Evolutionary conservation across 2,329 filamentous ascomycete species (phyloP).

Genomic region (Aspergillus pseudoterreus): DNA sequence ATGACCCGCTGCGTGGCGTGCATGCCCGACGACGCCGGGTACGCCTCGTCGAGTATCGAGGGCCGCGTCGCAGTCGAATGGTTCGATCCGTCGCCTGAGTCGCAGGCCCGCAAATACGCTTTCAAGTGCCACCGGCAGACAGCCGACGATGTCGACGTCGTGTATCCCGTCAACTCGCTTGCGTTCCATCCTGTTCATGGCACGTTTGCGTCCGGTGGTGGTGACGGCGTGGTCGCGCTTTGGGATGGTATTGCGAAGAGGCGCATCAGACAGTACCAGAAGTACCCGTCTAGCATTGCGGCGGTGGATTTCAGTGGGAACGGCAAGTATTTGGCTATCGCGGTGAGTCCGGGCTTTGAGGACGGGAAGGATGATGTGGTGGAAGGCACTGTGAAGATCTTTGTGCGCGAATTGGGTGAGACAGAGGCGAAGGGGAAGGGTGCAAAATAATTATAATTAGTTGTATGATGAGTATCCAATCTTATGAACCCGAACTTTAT

Average conservation of each 20-base stretch:
- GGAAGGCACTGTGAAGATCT: conserved; percentile 69
- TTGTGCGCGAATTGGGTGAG: conserved; percentile 79
- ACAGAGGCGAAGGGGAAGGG: conserved; percentile 85
- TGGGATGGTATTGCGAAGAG: conserved; percentile 93
- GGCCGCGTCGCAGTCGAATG: conserved; percentile 95
- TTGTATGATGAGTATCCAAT: conserved; percentile 10
- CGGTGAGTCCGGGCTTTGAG: conserved; percentile 82
- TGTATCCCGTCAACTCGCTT: conserved; percentile 87
- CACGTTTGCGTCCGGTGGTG: conserved; percentile 85
- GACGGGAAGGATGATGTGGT: conserved; percentile 75
- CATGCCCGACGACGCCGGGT: conserved; percentile 95
- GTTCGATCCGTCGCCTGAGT: conserved; percentile 86
- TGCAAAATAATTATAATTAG: conserved; percentile 51
- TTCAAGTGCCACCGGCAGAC: conserved; percentile 96
- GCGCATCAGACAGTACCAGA: conserved; percentile 83
- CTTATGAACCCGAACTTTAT: conserved; percentile 3
- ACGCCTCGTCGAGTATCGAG: conserved; percentile 89
- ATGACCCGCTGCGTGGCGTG: conserved; percentile 90
- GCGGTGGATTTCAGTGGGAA: conserved; percentile 73
- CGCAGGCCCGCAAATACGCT: conserved; percentile 90
- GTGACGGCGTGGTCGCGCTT: conserved; percentile 84
- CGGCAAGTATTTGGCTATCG: conserved; percentile 75
- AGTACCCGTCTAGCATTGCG: conserved; percentile 73
- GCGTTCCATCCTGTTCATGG: conserved; percentile 79
- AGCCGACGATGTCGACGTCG: conserved; percentile 66